Percentiles rank a stretch among this genome's conserved stretches.
These are phyloP conservation scores for Tricholomella constricta DNA, from an alignment of 768 basidiomycete species.

Conservation along the genomic window DNA sequence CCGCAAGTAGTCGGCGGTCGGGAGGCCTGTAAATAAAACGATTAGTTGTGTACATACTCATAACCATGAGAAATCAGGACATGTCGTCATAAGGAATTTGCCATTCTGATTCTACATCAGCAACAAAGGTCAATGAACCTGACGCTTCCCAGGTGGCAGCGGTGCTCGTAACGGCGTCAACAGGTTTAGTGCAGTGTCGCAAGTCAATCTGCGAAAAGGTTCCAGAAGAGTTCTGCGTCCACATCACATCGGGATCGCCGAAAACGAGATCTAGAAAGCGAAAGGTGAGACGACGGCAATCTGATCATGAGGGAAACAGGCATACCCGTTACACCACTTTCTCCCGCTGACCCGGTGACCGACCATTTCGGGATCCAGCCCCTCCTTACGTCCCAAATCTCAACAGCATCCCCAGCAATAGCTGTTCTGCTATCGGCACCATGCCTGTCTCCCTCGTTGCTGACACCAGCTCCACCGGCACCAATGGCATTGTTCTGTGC, in stretches of 20 bases:
- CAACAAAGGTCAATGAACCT: constrained; percentile 68
- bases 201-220: constrained; percentile 81
- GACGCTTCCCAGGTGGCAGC: constrained; percentile 67
- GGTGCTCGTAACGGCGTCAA: constrained; percentile 67
- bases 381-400: constrained; percentile 86
- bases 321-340: constrained; percentile 76
- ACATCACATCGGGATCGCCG: constrained; percentile 68
- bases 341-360: constrained; percentile 60
- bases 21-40: constrained; percentile 34
- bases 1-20: constrained; percentile 31
- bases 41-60: constrained; percentile 2
- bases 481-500: constrained; percentile 25
- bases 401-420: constrained; percentile 58
- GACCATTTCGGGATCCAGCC: constrained; percentile 85
- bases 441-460: constrained; percentile 7
- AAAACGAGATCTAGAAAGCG: constrained; percentile 61
- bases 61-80: constrained; percentile 38
- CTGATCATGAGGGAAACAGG: background rate
- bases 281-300: background rate
- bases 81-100: constrained; percentile 83
- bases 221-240: constrained; percentile 75
- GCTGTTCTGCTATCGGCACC: constrained; percentile 12
- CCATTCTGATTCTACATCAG: constrained; percentile 51
- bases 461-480: constrained; percentile 5
- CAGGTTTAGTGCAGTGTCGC: constrained; percentile 59